These are phyloP conservation scores for Lachancea nothofagi DNA, from an alignment of 805 yeast genomes.

Conservation along the genomic window DNA sequence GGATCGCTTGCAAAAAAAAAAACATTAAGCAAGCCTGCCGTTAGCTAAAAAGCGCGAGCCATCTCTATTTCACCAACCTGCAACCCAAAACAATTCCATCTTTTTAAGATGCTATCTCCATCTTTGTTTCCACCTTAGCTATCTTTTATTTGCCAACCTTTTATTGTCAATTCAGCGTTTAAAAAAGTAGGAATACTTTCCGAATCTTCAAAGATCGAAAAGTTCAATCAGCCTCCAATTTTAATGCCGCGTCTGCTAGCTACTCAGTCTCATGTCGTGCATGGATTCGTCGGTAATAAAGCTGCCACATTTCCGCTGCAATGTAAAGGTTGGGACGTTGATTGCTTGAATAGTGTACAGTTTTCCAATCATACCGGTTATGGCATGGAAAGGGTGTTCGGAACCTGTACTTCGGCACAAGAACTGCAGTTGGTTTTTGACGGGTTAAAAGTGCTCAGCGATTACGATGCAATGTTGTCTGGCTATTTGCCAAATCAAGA, in stretches of 20 bases:
- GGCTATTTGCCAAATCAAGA: conserved; percentile 64
- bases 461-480: conserved; percentile 53
- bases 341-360: conserved; percentile 57
- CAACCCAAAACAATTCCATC: too few relatives aligned
- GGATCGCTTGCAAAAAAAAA: too few relatives aligned
- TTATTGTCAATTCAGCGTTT: too few relatives aligned
- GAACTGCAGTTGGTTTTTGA: conserved; percentile 37
- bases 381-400: conserved; percentile 34
- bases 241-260: conserved; percentile 36
- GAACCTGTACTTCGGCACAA: conserved; percentile 39
- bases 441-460: conserved; percentile 35
- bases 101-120: too few relatives aligned
- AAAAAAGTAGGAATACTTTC: too few relatives aligned
- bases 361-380: conserved; percentile 71
- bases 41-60: too few relatives aligned
- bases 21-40: too few relatives aligned
- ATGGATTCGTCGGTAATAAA: conserved; percentile 68
- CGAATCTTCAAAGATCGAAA: too few relatives aligned
- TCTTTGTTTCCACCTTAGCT: too few relatives aligned
- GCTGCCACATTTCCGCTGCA: conserved; percentile 64
- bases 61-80: too few relatives aligned
- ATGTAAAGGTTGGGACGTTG: conserved; percentile 64
- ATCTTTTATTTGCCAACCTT: not conserved
- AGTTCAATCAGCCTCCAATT: too few relatives aligned
- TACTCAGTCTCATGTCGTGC: conserved; percentile 65